A percentile compares a stretch with the other conserved stretches of the same genome.
Evolutionary conservation across 257 asterid species (phyloP).

Genomic region (Lycium barbarum): DNA sequence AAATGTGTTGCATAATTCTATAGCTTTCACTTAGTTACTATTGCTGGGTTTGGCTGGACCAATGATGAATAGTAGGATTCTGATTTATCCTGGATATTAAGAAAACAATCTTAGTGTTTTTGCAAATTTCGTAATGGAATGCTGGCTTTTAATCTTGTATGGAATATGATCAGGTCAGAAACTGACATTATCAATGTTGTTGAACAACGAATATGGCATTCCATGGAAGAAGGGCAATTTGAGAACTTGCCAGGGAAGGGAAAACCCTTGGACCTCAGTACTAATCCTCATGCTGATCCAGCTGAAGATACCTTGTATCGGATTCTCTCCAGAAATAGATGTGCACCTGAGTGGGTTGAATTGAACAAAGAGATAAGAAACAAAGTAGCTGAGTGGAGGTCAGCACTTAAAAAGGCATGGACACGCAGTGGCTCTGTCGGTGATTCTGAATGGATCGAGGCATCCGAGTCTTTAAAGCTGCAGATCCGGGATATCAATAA

Average conservation of each 20-base stretch:
- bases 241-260: slow-evolving; percentile 90
- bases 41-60: not conserved
- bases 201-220: slow-evolving; percentile 83
- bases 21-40: not conserved
- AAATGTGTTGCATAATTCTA: not conserved
- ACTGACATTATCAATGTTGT: slow-evolving; percentile 83
- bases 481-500: slow-evolving; percentile 75
- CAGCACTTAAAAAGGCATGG: slow-evolving; percentile 68
- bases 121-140: not conserved
- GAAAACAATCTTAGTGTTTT: not conserved
- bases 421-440: slow-evolving; percentile 37
- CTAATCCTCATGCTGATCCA: slow-evolving; percentile 85
- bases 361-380: slow-evolving; percentile 77
- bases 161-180: slow-evolving; percentile 69
- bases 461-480: slow-evolving; percentile 63
- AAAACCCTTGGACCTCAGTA: slow-evolving; percentile 77
- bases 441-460: slow-evolving; percentile 64
- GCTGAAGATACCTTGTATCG: slow-evolving; percentile 88
- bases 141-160: slow-evolving; percentile 22
- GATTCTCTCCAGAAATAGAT: slow-evolving; percentile 77
- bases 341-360: slow-evolving; percentile 96
- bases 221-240: slow-evolving; percentile 95
- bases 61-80: not conserved
- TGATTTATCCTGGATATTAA: not conserved
- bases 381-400: slow-evolving; percentile 64